These are phyloP conservation scores for Calonectria crousiana DNA, from an alignment of 2,329 filamentous ascomycete species.

Conservation along the genomic window DNA sequence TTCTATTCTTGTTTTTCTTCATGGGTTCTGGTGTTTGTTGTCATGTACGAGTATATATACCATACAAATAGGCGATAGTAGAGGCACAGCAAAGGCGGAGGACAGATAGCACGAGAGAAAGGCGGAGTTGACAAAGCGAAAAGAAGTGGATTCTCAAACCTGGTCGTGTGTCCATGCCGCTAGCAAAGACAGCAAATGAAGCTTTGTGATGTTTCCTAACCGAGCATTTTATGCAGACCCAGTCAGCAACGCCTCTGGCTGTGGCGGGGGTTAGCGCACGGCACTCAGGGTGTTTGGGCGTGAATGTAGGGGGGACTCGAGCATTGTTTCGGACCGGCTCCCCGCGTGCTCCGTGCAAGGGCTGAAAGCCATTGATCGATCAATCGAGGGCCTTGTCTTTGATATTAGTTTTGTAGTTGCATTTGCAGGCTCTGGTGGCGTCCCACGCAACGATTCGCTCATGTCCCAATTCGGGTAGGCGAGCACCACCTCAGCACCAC, in stretches of 20 bases:
- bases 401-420: background rate
- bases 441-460: background rate
- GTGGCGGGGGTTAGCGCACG: background rate
- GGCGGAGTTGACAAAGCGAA: conserved; percentile 5
- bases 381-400: background rate
- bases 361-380: background rate
- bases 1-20: background rate
- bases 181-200: background rate
- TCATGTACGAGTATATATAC: conserved; percentile 34
- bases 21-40: conserved; percentile 13
- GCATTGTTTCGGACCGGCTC: background rate
- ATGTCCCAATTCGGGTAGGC: background rate
- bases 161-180: background rate
- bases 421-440: background rate
- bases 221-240: conserved; percentile 7
- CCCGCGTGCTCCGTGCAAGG: background rate
- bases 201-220: background rate
- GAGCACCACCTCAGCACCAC: background rate
- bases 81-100: background rate
- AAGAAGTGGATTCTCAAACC: background rate
- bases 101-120: background rate
- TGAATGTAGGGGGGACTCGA: background rate
- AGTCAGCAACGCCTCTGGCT: background rate
- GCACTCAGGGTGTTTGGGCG: no score
- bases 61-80: conserved; percentile 21